Conservation (phyloP, 176 grass and related monocot genomes). For the Triticum timopheevii region DNA sequence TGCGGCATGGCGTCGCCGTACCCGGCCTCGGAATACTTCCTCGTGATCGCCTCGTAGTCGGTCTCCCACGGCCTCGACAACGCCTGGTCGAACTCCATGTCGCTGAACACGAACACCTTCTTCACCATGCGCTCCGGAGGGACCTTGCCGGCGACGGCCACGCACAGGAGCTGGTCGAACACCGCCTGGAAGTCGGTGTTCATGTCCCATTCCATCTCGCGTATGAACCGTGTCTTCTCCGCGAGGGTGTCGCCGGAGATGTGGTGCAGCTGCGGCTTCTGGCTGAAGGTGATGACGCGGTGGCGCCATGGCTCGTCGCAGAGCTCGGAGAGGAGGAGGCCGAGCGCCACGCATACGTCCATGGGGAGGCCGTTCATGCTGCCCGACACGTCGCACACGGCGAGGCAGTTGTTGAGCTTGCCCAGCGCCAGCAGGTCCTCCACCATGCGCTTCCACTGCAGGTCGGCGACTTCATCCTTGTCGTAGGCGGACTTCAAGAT, state of each 20-base stretch:
- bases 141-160: slow-evolving; percentile 41
- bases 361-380: slow-evolving; percentile 52
- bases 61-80: slow-evolving; percentile 69
- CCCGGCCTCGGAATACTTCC: slow-evolving; percentile 55
- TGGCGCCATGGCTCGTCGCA: slow-evolving; percentile 68
- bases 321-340: slow-evolving; percentile 70
- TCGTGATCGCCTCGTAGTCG: slow-evolving; percentile 65
- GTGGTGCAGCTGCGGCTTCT: too few species aligned
- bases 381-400: slow-evolving; percentile 76
- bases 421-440: slow-evolving; percentile 39
- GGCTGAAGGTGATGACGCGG: neutral
- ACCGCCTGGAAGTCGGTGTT: slow-evolving; percentile 78
- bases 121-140: slow-evolving; percentile 58
- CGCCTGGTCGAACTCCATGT: slow-evolving; percentile 89
- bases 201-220: slow-evolving; percentile 54
- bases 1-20: slow-evolving; percentile 59
- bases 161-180: slow-evolving; percentile 61
- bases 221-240: too few species aligned
- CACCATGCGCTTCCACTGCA: slow-evolving; percentile 72
- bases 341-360: slow-evolving; percentile 71
- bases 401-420: slow-evolving; percentile 62
- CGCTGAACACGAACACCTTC: slow-evolving; percentile 77
- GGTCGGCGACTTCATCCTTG: slow-evolving; percentile 33
- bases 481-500: slow-evolving; percentile 31
- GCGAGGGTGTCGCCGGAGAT: too few species aligned